Evolutionary conservation across 192 early-diverging fungal species (phyloP).

Genomic region (Coemansia sp.): DNA sequence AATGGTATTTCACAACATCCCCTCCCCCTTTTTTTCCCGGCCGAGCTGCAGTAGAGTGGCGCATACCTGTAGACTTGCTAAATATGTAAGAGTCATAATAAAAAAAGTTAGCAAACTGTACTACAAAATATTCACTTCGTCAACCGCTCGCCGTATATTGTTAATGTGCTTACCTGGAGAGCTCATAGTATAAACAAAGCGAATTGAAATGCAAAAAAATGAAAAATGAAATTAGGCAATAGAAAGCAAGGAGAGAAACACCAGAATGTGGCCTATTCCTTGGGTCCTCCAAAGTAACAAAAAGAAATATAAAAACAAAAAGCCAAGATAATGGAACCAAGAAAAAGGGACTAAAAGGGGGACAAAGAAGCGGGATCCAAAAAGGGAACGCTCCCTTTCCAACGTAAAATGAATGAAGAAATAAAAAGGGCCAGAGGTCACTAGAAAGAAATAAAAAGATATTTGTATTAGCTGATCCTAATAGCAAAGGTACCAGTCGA

Average conservation of each 20-base stretch:
- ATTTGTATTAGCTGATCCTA: constrained; percentile 1
- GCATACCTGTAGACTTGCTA: constrained; percentile 42
- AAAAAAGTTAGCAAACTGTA: background rate
- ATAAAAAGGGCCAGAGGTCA: background rate
- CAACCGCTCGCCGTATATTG: background rate
- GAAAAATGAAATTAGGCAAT: constrained; percentile 14
- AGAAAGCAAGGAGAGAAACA: background rate
- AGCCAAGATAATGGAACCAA: background rate
- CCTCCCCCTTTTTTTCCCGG: background rate
- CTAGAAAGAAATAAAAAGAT: constrained; percentile 1
- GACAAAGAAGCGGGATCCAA: background rate
- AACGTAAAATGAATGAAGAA: constrained; percentile 1
- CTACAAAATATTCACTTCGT: background rate
- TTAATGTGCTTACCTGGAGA: background rate
- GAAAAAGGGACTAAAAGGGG: background rate
- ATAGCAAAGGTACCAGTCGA: background rate
- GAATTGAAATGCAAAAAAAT: constrained; percentile 8
- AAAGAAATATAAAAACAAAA: constrained; percentile 12
- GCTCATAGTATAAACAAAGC: constrained; percentile 8
- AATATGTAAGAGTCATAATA: background rate
- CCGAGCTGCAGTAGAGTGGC: background rate
- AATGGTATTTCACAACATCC: background rate
- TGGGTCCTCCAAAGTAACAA: background rate
- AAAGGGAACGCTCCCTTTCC: background rate
- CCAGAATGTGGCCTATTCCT: background rate